phyloP scores from a whole-genome alignment of 768 basidiomycete species.

The Lentinula aciculospora region DNA sequence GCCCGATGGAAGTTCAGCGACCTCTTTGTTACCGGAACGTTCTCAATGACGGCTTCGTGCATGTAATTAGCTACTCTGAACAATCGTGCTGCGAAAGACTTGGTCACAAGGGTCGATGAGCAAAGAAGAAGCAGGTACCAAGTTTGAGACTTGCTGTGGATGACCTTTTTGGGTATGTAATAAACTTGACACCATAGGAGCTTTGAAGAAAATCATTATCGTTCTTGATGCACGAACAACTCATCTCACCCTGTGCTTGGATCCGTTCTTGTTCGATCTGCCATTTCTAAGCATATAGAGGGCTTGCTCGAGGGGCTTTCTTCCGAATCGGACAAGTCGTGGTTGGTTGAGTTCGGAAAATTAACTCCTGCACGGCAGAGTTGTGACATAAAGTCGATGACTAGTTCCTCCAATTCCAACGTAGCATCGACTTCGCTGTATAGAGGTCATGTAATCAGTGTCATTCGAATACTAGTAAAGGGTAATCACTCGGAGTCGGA shows the following conservation, averaged over 20 bases:
- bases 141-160: conserved; percentile 32
- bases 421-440: background rate
- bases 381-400: conserved; percentile 5
- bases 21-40: conserved; percentile 62
- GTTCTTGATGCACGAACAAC: background rate
- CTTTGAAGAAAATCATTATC: conserved; percentile 8
- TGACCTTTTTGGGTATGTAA: conserved; percentile 31
- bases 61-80: conserved; percentile 60
- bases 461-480: background rate
- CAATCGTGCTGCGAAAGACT: conserved; percentile 49
- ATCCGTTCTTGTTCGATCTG: conserved; percentile 2
- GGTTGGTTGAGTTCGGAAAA: too few species aligned
- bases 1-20: conserved; percentile 16
- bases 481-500: background rate
- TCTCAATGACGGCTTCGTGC: conserved; percentile 58
- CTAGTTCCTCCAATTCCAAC: background rate
- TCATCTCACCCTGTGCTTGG: background rate
- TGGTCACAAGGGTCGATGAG: background rate
- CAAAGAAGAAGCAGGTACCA: conserved; percentile 25
- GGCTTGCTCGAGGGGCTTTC: background rate
- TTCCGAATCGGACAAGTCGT: background rate
- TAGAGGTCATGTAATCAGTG: background rate
- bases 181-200: conserved; percentile 16
- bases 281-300: background rate
- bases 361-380: background rate